Conservation (phyloP, 345 rosid genomes). For the Populus pruinosa region DNA sequence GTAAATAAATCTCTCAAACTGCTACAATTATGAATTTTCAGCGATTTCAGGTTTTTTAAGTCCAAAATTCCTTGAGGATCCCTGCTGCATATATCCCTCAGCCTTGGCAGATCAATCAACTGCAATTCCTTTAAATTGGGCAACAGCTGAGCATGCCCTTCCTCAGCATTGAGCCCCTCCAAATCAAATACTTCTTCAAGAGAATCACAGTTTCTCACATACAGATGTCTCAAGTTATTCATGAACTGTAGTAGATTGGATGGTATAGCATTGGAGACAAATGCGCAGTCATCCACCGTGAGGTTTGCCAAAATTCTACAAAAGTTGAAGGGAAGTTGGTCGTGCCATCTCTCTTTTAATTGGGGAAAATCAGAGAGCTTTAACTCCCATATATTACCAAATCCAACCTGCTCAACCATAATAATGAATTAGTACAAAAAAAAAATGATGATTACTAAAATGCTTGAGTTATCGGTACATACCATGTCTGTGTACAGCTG, state of each 20-base stretch:
- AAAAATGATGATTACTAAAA: neutral
- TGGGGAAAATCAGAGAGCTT: slow-evolving; percentile 1
- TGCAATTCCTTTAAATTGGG: neutral
- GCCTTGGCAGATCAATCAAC: slow-evolving; percentile 4
- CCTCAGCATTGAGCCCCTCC: neutral
- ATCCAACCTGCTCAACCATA: slow-evolving; percentile 2
- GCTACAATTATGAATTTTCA: slow-evolving; percentile 4
- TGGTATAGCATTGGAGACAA: neutral
- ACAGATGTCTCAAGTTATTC: neutral
- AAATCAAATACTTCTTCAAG: slow-evolving; percentile 9
- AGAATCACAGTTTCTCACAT: slow-evolving; percentile 2
- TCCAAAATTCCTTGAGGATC: neutral
- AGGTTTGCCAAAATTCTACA: neutral
- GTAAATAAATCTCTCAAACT: slow-evolving; percentile 7
- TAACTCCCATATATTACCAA: neutral
- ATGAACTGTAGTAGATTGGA: neutral
- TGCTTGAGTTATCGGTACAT: neutral
- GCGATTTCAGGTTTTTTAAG: neutral
- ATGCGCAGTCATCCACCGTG: neutral
- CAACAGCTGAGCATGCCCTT: neutral
- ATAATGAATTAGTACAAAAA: neutral
- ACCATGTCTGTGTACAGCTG: neutral
- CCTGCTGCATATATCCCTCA: neutral
- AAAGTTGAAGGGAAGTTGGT: neutral
- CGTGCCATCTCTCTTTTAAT: slow-evolving; percentile 3